Evolutionary conservation across 2,329 filamentous ascomycete genomes (phyloP), one percentile per base, ranked within the genome.

Genomic region (Aspergillus sp.): DNA sequence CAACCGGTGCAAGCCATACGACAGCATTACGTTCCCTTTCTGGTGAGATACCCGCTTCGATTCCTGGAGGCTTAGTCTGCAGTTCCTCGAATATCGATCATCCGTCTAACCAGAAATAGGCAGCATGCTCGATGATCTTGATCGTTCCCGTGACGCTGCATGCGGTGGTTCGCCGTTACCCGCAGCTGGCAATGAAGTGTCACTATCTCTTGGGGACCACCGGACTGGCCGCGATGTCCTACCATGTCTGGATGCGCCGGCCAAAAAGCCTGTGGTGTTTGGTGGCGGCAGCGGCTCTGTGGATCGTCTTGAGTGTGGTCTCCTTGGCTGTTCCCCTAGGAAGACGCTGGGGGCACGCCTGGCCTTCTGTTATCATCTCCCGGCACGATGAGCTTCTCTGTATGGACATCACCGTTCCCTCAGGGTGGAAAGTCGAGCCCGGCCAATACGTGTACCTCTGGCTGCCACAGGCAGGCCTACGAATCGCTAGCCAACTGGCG

Each of bases 1-100:
- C 26, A 47, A 45, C 30, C 30, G 19, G 45, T 24, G 32, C 32
- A 33, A 36, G 32, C 32, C 16, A 36, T 47, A 35, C 45, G 32
- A 47, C 45, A 36, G 32, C 32, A 47, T 35, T 47, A 38, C 45
- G 19, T 38, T 47, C 45, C 45, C 22, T 42, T 47, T 47, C 7
- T 47, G 30, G 45, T 36, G 32, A 47, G 45, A 7, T 16, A 38
- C n/a, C 24, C 43, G 13, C 32, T 16, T 17, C 16, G 14, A 20
- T 42, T 42, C 19, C 38, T 17, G 38, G 17, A 42, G 38, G 38
- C 38, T 42, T 17, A 42, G 1, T 42, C 17, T 42, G 38, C 38
- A 42, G 38, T 17, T 9, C n/a, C 19, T 4, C 38, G 38, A 42
- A 42, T 42, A 42, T 42, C 4, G 4, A 14, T 19, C 24, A 6